Evolutionary conservation across 768 basidiomycete genomes (phyloP).

Genomic region (Mycena venus): DNA sequence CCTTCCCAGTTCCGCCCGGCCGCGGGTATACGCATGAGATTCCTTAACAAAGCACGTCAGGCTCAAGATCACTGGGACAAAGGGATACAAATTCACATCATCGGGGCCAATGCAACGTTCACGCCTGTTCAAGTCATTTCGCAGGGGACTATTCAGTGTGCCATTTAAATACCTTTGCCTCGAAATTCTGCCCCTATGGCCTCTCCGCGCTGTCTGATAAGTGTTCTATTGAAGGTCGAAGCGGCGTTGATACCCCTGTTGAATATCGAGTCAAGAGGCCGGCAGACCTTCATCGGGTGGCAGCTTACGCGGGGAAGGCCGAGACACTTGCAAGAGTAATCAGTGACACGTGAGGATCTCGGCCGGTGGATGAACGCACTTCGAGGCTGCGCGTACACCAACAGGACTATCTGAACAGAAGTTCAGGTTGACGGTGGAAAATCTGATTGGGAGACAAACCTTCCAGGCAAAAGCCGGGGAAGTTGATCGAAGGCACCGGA

Average conservation of each 20-base stretch:
- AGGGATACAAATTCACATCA: conserved; percentile 33
- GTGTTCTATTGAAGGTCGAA: conserved; percentile 44
- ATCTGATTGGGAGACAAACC: conserved; percentile 20
- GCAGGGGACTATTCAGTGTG: too few relatives aligned
- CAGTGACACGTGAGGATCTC: background rate
- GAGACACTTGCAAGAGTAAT: conserved; percentile 24
- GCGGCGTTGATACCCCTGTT: conserved; percentile 46
- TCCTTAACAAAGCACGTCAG: conserved; percentile 20
- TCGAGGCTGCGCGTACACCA: conserved; percentile 45
- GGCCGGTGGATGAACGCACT: background rate
- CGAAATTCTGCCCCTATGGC: conserved; percentile 62
- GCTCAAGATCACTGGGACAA: background rate
- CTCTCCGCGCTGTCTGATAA: conserved; percentile 56
- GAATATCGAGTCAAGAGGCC: background rate
- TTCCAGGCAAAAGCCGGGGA: conserved; percentile 47
- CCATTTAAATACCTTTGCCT: conserved; percentile 48
- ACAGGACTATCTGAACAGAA: conserved; percentile 37
- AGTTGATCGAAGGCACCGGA: conserved; percentile 39
- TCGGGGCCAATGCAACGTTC: conserved; percentile 49
- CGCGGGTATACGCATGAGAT: conserved; percentile 40
- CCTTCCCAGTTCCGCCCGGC: conserved; percentile 48
- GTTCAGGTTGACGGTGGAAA: background rate
- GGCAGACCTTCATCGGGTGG: background rate
- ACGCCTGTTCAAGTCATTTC: conserved; percentile 34
- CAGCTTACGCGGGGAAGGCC: conserved; percentile 45